Evolutionary conservation across 1,284 basidiomycete genomes (phyloP), one percentile per base, ranked within the genome.

Genomic region (Sutorius eximius): DNA sequence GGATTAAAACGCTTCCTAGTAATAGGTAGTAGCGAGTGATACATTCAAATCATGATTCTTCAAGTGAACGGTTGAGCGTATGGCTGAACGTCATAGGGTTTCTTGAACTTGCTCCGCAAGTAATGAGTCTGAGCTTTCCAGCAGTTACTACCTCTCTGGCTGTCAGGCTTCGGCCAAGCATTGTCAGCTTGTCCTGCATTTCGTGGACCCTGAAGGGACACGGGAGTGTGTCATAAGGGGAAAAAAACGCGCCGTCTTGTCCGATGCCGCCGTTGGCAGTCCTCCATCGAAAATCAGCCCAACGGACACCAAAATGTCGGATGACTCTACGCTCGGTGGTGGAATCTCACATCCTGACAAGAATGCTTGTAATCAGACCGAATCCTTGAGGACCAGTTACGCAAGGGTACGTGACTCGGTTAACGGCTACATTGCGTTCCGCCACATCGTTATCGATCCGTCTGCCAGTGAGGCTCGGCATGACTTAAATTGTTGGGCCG

Each of bases 341-440:
- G 12, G 16, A n/a, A 24, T 46, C 11, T 18, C 24, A 16, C 45
- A 45, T 24, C 11, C 22, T 15, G 22, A 18, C 27, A 32, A 29
- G 32, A 42, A 3, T 10, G 9, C 18, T 47, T 44, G 33, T 13
- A 15, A 20, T n/a, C 16, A 4, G 16, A 24, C 22, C 2, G 22
- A 24, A 5, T 24, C 22, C n/a, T n/a, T 16, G 13, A 8, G 10
- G 20, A 22, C 22, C 16, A 16, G n/a, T 61, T 59, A 64, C 51
- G 51, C 47, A 29, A 43, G 30, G 22, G 48, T 61, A 61, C 60
- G n/a, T n/a, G n/a, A n/a, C n/a, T n/a, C n/a, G n/a, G 59, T 59
- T 22, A 53, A n/a, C 20, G 9, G 15, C 16, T 30, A 20, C 34
- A 34, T 24, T 24, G 22, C 13, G 18, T 27, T 29, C 27, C 15